Base-by-base conservation (phyloP, 1,139 yeast species). In the Meyerozyma guilliermondii region DNA sequence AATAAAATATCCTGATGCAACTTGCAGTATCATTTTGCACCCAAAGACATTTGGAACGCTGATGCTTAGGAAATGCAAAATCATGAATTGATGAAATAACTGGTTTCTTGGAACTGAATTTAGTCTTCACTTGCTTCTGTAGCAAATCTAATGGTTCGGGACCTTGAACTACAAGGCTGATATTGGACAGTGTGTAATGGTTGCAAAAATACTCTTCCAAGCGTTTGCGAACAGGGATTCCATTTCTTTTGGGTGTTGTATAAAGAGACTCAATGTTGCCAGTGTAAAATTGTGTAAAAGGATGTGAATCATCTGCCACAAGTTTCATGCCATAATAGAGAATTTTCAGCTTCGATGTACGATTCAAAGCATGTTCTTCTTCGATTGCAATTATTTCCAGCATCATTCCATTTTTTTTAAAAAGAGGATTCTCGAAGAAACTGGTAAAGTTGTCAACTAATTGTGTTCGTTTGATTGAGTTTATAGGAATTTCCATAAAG, bases 321-420 rank as follows among this genome's bases (percentile, higher is more conserved):
- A 80, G 48, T 43, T 81, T 69, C n/a, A 76, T 54, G 0, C 81
- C 84, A 49, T 84, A 88, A 48, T 72, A 80, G 27, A 80, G 52
- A 0, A 77, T 58, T 51, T 83, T 81, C 14, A 65, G 68, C 0
- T 53, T 22, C 5, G 65, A 61, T 2, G 65, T 51, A 13, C 68
- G 58, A 49, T 84, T 84, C 5, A 71, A 66, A 3, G 60, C 61
- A 54, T 84, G 91, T 50, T 85, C 92, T 51, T 78, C 80, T 50
- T 83, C 76, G 13, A 85, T 71, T 0, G 85, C 80, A 41, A 65
- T 60, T 0, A 82, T 65, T 58, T 85, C 92, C 44, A 69, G 66
- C 35, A 65, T 63, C 11, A 78, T 63, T 35, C 59, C 55, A 2
- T 49, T 47, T n/a, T 66, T 60, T 39, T 66, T 62, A 51, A 83